Base-by-base conservation (phyloP, 129 eudicot genomes). In the Centaurea solstitialis region DNA sequence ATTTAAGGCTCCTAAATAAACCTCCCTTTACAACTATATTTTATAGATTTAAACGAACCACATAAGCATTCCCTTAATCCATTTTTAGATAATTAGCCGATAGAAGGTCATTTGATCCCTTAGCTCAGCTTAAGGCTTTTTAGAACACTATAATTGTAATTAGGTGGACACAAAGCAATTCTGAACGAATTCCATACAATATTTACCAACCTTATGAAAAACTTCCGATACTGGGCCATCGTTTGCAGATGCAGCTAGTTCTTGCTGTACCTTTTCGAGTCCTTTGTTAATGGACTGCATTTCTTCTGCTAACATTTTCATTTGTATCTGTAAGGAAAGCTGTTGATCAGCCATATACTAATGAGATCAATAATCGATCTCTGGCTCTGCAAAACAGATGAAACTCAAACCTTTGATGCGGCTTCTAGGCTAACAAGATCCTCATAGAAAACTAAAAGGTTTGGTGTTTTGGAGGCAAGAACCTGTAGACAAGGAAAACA, bases 201-300 rank as follows among this genome's bases (percentile, higher is more conserved):
- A 26, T 71, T 50, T 65, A 72, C 79, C 74, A 81, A 95, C 98
- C 94, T 82, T 87, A 80, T 76, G 90, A 72, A 95, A 95, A 77
- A 78, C 81, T 74, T 89, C 97, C 30, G 99, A 89, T 80, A 95
- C 87, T 70, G 97, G 94, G 47, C 99, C 98, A 88, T 95, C 99
- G 35, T 84, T 92, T 79, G 84, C 97, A 0, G 92, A 95, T 57
- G 98, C 98, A 73, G 61, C 85, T 79, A 91, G 80, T 79, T 95
- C 99, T 76, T 83, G 87, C 83, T 89, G 89, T 39, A 89, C 97
- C 77, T 92, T 95, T 70, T 92, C 96, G 26, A 95, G 62, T 59
- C 99, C 99, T 53, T 78, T 85, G 78, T 78, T 86, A 77, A 95
- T 89, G 33, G 98, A 86, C 84, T 88, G 96, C 97, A 94, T 94